Evolutionary conservation across 1,284 basidiomycete genomes (phyloP), one percentile per base, ranked within the genome.

Genomic region (Microbotryum silenes-acaulis): DNA sequence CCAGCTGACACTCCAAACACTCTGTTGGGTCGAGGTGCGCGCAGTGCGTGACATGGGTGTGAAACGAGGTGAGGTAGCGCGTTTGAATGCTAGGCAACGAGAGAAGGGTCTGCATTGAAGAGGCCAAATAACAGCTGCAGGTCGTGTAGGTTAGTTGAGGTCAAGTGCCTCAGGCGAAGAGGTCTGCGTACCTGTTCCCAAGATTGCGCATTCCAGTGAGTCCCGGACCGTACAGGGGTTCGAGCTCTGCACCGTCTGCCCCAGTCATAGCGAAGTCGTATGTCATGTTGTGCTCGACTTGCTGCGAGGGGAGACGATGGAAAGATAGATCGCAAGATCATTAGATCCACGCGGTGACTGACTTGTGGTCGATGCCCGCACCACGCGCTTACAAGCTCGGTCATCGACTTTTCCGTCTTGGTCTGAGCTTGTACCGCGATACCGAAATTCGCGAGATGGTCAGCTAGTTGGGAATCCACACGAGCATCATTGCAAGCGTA

Each of bases 401-500:
- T 96, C 87, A 97, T 91, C 57, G 85, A 91, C 78, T 97, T 97
- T 74, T 97, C 92, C 0, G 93, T 98, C 78, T 98, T 98, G 29
- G 79, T 85, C 73, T 91, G 86, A 0, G 82, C 82, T 51, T 83
- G 79, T 1, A 97, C 85, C 63, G 91, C 87, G 75, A 98, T 94
- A 2, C 90, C 92, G 68, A 97, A 96, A 25, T 82, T 82, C 0
- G 81, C 75, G 4, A 97, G 81, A 76, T 97, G 93, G 0, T 74
- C 67, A 0, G 85, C 81, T 4, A 99, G 78, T 12, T 87, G 83
- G 0, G 87, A 88, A 73, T 97, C 92, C 18, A 88, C 72, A 71
- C 83, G 86, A 7, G 89, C 81, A 67, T 98, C 96, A 72, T 96
- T 84, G 75, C 96, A 98, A 0, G 80, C 76, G 74, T 98, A 98